Evolutionary conservation across 1,284 basidiomycete species (phyloP), one percentile per base, ranked within the genome.

Genomic region (Ustilago sp.): DNA sequence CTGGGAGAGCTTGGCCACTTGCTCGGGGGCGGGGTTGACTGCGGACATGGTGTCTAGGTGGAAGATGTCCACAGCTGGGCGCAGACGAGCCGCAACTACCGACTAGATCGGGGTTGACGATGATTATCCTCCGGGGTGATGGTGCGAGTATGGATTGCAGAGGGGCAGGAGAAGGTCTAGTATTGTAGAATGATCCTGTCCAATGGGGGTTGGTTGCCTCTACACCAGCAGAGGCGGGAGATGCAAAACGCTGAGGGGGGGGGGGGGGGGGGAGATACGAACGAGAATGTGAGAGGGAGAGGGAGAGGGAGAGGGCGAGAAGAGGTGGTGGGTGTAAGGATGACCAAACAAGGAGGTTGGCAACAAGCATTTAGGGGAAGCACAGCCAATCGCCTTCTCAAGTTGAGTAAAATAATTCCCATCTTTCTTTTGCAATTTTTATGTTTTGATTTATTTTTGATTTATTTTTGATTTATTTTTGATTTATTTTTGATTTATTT

Each of bases 1-100:
- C 63, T 79, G 72, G 9, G 77, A 74, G 58, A 79, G 74, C 70
- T 70, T 76, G 47, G 51, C 69, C 39, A 79, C 70, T 34, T 79
- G 70, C 59, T 79, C 74, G 19, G 12, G 63, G 3, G 69, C 48
- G 41, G 60, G 68, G 23, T 67, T 61, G 51, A 43, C 54, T 35
- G 67, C 65, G 36, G 63, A 58, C 74, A 77, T 77, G 63, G 15
- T 61, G 56, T 15, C 28, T 35, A 45, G 13, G 31, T 17, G 19
- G 32, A 15, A 8, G 13, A 32, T 43, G 50, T 54, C 48, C 45
- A 55, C 64, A 35, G 70, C 70, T 58, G 60, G 43, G 47, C 55
- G 64, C 60, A 63, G 61, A 72, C 64, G 36, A 52, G 64, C 59
- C 36, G 48, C 60, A 53, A 58, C 59, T 45, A 59, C 36, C 62